Evolutionary conservation across 352 stramenopile genomes (phyloP).

Genomic region (Phytophthora megakarya): DNA sequence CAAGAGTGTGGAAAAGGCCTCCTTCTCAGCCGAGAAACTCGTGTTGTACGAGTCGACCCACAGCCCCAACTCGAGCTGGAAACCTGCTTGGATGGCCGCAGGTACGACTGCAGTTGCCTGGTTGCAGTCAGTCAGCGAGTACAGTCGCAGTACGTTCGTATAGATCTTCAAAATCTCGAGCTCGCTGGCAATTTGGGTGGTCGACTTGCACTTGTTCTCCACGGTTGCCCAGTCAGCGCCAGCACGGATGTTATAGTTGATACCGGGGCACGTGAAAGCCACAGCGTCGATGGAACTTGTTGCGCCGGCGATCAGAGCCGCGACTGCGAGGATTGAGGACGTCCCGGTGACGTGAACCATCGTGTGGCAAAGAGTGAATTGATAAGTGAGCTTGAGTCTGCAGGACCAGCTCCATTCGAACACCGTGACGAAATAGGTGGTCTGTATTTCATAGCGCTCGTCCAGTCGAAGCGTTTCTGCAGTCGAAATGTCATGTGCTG

Average conservation of each 20-base stretch:
- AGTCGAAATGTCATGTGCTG: background rate
- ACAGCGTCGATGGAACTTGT: slow-evolving; percentile 15
- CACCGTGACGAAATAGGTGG: background rate
- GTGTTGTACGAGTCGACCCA: slow-evolving; percentile 48
- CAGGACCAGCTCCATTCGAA: background rate
- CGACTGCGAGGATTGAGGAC: slow-evolving; percentile 18
- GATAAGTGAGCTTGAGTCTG: slow-evolving; percentile 2
- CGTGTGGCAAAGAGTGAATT: slow-evolving; percentile 5
- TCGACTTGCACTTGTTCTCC: slow-evolving; percentile 44
- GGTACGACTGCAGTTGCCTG: slow-evolving; percentile 42
- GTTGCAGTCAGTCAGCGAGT: slow-evolving; percentile 52
- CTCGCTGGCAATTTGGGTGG: slow-evolving; percentile 42
- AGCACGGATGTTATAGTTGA: slow-evolving; percentile 76
- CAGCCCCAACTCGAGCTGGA: slow-evolving; percentile 58
- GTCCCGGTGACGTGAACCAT: slow-evolving; percentile 19
- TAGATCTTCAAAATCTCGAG: slow-evolving; percentile 46
- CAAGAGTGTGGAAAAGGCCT: slow-evolving; percentile 39
- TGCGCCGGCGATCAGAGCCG: slow-evolving; percentile 15
- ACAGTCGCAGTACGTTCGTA: slow-evolving; percentile 59
- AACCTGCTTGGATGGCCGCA: slow-evolving; percentile 36
- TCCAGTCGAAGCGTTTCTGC: background rate
- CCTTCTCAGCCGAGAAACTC: slow-evolving; percentile 35
- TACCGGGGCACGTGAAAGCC: slow-evolving; percentile 44
- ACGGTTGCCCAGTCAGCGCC: slow-evolving; percentile 42
- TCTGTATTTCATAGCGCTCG: background rate